Conservation (phyloP, 441 rosid genomes). For the Aleurites moluccanus region DNA sequence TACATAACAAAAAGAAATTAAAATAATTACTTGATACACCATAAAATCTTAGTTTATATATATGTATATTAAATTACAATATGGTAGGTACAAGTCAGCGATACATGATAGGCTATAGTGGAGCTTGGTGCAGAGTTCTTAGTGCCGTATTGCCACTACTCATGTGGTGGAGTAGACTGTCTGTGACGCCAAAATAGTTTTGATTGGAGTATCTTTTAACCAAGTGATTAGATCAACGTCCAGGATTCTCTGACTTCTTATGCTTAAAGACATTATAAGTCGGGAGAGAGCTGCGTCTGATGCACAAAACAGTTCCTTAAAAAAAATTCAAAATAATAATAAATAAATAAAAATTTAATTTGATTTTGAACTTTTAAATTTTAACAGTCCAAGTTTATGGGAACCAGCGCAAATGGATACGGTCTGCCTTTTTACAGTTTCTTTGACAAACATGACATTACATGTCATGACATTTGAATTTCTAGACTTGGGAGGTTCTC, state of each 20-base stretch:
- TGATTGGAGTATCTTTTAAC: neutral
- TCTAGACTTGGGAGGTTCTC: neutral
- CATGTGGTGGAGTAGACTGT: no score
- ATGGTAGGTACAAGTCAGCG: no score
- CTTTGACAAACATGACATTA: neutral
- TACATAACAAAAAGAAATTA: no score
- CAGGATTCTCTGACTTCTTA: no score
- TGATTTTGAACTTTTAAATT: no score
- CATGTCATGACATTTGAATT: no score
- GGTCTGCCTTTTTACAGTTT: neutral
- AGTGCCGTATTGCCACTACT: neutral
- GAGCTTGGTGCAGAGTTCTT: neutral
- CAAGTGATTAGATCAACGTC: neutral
- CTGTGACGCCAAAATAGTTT: neutral
- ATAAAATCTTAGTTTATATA: no score
- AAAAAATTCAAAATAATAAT: no score
- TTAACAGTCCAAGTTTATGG: neutral
- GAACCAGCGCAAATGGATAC: constrained; percentile 5
- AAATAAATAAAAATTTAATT: neutral
- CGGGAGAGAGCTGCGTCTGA: neutral
- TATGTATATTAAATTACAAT: no score
- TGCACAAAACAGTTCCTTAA: neutral
- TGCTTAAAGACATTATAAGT: no score
- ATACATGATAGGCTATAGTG: neutral
- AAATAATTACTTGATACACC: no score